Evolutionary conservation across 345 rosid species (phyloP).

Genomic region (Erucastrum elatum): DNA sequence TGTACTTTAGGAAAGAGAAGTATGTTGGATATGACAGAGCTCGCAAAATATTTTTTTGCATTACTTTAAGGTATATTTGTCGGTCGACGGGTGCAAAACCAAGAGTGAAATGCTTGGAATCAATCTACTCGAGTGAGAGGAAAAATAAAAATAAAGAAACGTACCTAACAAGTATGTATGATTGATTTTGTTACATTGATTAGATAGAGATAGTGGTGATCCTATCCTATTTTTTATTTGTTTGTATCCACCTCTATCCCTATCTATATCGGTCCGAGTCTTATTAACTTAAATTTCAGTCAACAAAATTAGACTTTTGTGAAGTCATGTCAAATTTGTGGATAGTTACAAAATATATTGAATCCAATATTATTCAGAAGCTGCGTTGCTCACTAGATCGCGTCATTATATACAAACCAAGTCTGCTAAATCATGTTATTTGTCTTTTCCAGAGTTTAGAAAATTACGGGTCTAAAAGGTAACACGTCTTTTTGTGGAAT

Average conservation of each 20-base stretch:
- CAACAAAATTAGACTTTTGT: conserved; percentile 29
- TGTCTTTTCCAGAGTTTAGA: background rate
- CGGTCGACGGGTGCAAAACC: conserved; percentile 14
- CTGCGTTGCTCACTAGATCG: conserved; percentile 21
- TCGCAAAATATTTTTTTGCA: conserved; percentile 27
- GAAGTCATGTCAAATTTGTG: conserved; percentile 32
- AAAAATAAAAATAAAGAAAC: conserved; percentile 5
- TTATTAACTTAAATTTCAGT: conserved; percentile 21
- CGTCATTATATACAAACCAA: background rate
- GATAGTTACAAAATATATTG: conserved; percentile 16
- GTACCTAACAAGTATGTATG: conserved; percentile 31
- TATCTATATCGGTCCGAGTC: conserved; percentile 14
- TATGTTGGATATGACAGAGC: conserved; percentile 18
- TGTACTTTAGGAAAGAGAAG: conserved; percentile 8
- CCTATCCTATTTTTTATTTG: conserved; percentile 13
- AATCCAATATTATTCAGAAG: background rate
- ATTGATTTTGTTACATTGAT: conserved; percentile 28
- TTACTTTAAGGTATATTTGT: conserved; percentile 28
- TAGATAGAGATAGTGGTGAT: conserved; percentile 38
- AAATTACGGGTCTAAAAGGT: background rate
- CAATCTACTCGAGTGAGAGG: conserved; percentile 1
- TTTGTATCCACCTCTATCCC: conserved; percentile 24
- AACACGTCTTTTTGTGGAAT: background rate
- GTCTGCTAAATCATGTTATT: conserved; percentile 11
- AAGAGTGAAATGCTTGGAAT: conserved; percentile 23